Percentiles rank a stretch among this genome's conserved stretches.
Conservation (phyloP, 2,329 filamentous ascomycete species). For the Gremmenia infestans region DNA sequence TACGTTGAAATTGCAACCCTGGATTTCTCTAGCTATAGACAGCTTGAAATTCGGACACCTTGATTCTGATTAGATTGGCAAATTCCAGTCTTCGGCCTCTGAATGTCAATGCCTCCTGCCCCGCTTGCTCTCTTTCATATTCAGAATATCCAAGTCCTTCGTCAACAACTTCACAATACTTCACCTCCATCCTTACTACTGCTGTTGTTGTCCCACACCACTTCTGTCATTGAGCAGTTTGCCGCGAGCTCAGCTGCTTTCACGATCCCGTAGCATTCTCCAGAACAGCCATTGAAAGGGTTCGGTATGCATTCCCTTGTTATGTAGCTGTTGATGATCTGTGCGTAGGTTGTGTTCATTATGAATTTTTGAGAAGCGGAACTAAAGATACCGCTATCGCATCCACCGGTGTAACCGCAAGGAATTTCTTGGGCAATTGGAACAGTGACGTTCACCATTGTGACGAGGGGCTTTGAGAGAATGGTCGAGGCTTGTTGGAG, state of each 20-base stretch:
- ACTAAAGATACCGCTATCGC: background rate
- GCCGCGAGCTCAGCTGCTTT: background rate
- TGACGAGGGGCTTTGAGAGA: background rate
- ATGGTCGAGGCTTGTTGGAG: slow-evolving; percentile 5
- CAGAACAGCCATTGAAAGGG: background rate
- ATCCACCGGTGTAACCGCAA: background rate
- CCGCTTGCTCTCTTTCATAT: background rate
- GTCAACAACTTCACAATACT: slow-evolving; percentile 6
- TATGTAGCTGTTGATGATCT: background rate
- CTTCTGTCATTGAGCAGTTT: background rate
- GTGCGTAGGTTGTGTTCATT: background rate
- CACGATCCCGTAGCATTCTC: background rate
- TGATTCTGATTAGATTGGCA: slow-evolving; percentile 1
- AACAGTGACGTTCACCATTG: background rate
- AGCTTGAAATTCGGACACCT: background rate
- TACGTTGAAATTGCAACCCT: background rate
- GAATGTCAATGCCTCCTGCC: background rate
- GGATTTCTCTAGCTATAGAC: background rate
- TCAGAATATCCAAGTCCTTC: background rate
- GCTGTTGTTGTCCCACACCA: background rate
- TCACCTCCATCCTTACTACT: background rate
- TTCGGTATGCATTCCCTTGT: background rate
- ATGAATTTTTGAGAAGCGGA: background rate
- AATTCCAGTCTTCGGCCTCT: slow-evolving; percentile 1
- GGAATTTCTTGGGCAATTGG: slow-evolving; percentile 1